A percentile compares a stretch with the other conserved stretches of the same genome.
These are phyloP conservation scores for Paraphaeosphaeria minitans DNA, from an alignment of 2,329 filamentous ascomycete species.

Conservation along the genomic window DNA sequence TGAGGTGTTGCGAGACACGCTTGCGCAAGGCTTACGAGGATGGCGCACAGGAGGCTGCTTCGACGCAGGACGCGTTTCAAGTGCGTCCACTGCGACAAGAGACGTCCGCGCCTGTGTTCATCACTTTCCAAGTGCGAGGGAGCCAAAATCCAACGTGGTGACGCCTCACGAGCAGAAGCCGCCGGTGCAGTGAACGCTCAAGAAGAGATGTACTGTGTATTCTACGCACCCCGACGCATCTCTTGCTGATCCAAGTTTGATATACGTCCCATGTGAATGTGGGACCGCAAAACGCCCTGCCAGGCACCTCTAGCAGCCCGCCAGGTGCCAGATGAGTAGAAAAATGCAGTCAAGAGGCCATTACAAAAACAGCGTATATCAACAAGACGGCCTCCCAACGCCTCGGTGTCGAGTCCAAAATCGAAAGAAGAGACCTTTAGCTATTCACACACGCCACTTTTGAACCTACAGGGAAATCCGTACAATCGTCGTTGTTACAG, in stretches of 20 bases:
- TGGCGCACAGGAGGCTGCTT: slow-evolving; percentile 1
- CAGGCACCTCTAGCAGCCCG: slow-evolving; percentile 9
- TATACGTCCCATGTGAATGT: slow-evolving; percentile 21
- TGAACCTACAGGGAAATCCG: slow-evolving; percentile 29
- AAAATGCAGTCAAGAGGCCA: slow-evolving; percentile 24
- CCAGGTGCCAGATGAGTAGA: slow-evolving; percentile 31
- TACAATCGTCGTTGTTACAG: slow-evolving; percentile 21
- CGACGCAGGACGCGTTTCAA: slow-evolving; percentile 8
- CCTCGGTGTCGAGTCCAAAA: slow-evolving; percentile 10
- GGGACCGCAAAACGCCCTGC: slow-evolving; percentile 31
- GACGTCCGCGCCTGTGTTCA: not conserved
- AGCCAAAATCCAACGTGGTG: not conserved
- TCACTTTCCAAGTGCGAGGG: not conserved
- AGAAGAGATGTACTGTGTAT: slow-evolving; percentile 14
- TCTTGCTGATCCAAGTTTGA: slow-evolving; percentile 18
- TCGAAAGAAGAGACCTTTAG: slow-evolving; percentile 21
- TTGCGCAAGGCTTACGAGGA: slow-evolving; percentile 1
- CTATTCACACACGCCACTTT: slow-evolving; percentile 32
- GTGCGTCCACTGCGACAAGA: not conserved
- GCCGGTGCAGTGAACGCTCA: not conserved
- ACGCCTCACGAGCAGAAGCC: not conserved
- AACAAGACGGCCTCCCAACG: slow-evolving; percentile 23
- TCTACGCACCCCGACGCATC: slow-evolving; percentile 19
- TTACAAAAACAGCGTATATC: slow-evolving; percentile 18
- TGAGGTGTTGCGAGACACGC: slow-evolving; percentile 8